Evolutionary conservation across 176 grass and related monocot species (phyloP), one percentile per base, ranked within the genome.

Genomic region (Juncus inflexus): DNA sequence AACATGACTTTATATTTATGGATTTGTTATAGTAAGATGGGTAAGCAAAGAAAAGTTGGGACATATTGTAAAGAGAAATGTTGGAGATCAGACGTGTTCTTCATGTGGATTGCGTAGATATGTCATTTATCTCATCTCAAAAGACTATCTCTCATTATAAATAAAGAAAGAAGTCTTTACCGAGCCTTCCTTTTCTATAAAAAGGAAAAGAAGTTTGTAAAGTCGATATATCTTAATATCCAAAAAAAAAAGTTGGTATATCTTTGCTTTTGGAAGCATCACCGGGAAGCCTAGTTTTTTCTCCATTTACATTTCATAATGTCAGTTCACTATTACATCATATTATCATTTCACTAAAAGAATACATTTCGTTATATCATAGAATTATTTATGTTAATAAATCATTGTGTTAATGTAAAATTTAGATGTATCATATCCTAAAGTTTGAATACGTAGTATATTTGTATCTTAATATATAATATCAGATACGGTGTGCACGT

Each of bases 31-130:
- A 70, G 37, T 76, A 79, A 79, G 72, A 67, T 19, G 6, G 70
- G 38, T 54, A 57, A 62, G 62, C 50, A 75, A 57, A 62, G 62
- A 41, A 75, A 65, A 81, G 78, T 85, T 77, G 78, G 81, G 73
- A 37, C 69, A 60, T 71, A 56, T 66, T 74, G 81, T 71, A 81
- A 62, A 73, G 73, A 50, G 43, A 55, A 75, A 68, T 63, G 16
- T 75, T 76, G 66, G 73, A 60, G 74, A 64, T 51, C 57, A 50
- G 84, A 90, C 59, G 57, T 61, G 71, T 62, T 64, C 60, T 63
- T 90, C 83, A 77, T 80, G 87, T 90, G 87, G 79, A 74, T 80
- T 80, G 87, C 61, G 87, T 90, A 90, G 87, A 90, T 86, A 60
- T 66, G 79, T 54, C 87, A 90, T 83, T 86, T 85, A 82, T 82